These are phyloP conservation scores for Syzygium oleosum DNA, from an alignment of 345 rosid genomes.

Conservation along the genomic window DNA sequence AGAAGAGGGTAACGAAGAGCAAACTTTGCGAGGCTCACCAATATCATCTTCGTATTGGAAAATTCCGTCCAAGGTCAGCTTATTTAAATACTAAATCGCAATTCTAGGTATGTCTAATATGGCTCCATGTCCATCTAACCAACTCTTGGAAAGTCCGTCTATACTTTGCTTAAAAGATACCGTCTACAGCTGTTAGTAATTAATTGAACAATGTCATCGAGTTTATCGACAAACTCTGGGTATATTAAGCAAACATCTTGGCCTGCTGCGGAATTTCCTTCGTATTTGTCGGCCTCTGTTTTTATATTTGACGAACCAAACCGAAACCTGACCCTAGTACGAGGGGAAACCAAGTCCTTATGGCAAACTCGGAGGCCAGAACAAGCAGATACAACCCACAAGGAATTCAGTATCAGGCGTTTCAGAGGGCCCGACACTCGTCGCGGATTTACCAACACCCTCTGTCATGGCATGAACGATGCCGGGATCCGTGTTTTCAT, in stretches of 20 bases:
- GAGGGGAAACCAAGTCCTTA: neutral
- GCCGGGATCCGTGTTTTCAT: neutral
- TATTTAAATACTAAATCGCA: no score
- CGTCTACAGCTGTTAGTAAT: neutral
- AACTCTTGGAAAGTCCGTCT: neutral
- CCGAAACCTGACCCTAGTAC: neutral
- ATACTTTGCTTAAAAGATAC: neutral
- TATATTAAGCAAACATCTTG: neutral
- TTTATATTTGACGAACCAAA: neutral
- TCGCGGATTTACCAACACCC: rapidly evolving
- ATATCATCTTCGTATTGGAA: no score
- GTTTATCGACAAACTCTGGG: neutral
- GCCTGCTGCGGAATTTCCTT: neutral
- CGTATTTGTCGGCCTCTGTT: neutral
- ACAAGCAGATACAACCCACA: rapidly evolving
- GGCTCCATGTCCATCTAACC: neutral
- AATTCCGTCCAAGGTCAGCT: no score
- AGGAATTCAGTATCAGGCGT: neutral
- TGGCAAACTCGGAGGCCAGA: neutral
- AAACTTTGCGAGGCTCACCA: neutral
- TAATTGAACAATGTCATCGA: neutral
- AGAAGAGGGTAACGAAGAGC: neutral
- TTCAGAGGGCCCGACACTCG: neutral
- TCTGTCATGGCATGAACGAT: neutral
- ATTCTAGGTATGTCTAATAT: no score